Conservation (phyloP, 2,329 filamentous ascomycete genomes). For the Aureobasidium sp. region DNA sequence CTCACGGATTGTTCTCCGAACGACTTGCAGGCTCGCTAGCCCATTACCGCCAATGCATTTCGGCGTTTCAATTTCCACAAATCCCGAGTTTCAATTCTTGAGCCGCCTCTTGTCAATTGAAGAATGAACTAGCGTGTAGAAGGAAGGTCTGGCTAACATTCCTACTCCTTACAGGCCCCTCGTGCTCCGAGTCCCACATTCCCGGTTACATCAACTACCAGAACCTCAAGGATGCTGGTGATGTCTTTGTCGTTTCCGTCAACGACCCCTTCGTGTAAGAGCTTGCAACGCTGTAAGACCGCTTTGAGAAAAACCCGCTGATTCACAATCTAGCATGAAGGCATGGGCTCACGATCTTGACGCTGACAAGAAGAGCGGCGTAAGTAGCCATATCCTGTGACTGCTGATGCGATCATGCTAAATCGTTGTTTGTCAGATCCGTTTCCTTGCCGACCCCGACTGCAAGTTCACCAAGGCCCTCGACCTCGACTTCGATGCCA, state of each 20-base stretch:
- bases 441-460: slow-evolving; percentile 78
- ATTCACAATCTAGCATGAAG: slow-evolving; percentile 60
- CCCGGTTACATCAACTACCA: slow-evolving; percentile 80
- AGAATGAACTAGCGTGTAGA: neutral
- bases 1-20: neutral
- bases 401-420: neutral
- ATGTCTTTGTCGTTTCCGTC: slow-evolving; percentile 84
- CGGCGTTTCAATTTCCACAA: neutral
- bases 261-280: slow-evolving; percentile 88
- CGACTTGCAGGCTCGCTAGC: neutral
- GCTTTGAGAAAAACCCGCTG: neutral
- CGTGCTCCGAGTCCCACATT: slow-evolving; percentile 65
- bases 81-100: neutral
- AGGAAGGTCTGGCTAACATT: neutral
- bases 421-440: slow-evolving; percentile 52
- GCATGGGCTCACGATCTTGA: slow-evolving; percentile 78
- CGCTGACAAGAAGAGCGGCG: slow-evolving; percentile 61
- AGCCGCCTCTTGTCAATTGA: neutral
- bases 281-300: neutral
- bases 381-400: slow-evolving; percentile 27
- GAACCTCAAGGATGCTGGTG: slow-evolving; percentile 69
- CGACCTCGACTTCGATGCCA: slow-evolving; percentile 74
- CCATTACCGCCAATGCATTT: too few species aligned
- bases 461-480: slow-evolving; percentile 75
- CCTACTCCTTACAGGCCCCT: slow-evolving; percentile 38